These are phyloP conservation scores for Phialemonium atrogriseum DNA, from an alignment of 2,329 filamentous ascomycete species.

Conservation along the genomic window DNA sequence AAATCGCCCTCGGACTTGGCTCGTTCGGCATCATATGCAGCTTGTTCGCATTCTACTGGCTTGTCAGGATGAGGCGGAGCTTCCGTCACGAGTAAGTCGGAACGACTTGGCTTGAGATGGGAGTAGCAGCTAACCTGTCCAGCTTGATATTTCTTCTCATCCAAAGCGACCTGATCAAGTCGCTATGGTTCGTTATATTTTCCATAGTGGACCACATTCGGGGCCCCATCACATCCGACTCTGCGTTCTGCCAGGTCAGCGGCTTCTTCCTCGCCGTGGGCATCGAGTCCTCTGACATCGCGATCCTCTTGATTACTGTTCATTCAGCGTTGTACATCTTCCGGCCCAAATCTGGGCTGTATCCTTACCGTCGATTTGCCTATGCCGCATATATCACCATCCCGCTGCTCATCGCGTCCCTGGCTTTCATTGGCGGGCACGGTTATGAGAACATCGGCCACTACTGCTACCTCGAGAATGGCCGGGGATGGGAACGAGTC, in stretches of 20 bases:
- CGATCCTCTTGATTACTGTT: constrained; percentile 63
- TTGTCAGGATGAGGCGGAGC: constrained; percentile 61
- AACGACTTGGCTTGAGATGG: neutral
- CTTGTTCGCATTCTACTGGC: constrained; percentile 59
- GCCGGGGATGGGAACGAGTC: constrained; percentile 60
- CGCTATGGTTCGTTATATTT: constrained; percentile 59
- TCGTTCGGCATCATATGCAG: constrained; percentile 48
- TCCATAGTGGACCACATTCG: constrained; percentile 48
- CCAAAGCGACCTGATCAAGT: constrained; percentile 63
- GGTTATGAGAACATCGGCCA: constrained; percentile 56
- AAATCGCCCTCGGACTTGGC: constrained; percentile 32
- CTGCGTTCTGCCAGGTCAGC: constrained; percentile 56
- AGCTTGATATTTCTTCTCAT: constrained; percentile 70
- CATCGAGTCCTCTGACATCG: constrained; percentile 63
- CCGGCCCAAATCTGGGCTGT: constrained; percentile 55
- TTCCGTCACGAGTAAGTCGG: constrained; percentile 61
- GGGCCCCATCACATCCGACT: constrained; percentile 40
- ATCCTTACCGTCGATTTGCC: constrained; percentile 54
- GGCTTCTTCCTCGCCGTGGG: constrained; percentile 60
- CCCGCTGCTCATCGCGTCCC: constrained; percentile 49
- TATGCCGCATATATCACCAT: constrained; percentile 49
- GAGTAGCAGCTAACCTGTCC: constrained; percentile 12
- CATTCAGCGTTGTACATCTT: constrained; percentile 69
- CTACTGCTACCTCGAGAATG: constrained; percentile 61
- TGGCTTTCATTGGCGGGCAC: constrained; percentile 52